Base-by-base conservation (phyloP, 352 stramenopile species). In the Phytophthora idaei region DNA sequence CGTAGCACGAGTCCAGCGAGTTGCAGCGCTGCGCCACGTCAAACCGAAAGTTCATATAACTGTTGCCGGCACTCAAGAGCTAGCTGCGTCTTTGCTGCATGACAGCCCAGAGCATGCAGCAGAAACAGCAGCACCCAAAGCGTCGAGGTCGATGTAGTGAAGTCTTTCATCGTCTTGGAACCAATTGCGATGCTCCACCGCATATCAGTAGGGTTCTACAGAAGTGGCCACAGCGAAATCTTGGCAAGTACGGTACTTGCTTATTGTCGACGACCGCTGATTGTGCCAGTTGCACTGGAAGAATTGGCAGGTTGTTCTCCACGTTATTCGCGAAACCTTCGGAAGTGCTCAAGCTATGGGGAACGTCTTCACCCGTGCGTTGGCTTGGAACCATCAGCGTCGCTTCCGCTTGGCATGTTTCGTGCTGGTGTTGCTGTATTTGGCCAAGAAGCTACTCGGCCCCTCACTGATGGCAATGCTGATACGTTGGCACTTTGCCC, bases 401-500 rank as follows among this genome's bases (percentile, higher is more conserved):
- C 59, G 59, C 11, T 8, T 57, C 6, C 48, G 55, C 5, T 49
- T 71, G 39, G 17, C 29, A 8, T 31, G 17, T 21, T 21, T 61
- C 32, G 49, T 9, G 11, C 25, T 70, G 4, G 28, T 69, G 14
- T 8, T 71, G 21, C 28, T 74, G 55, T 74, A 67, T 17, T 1
- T 71, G 44, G 53, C 31, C 44, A 70, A 67, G 47, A 74, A 74
- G 8, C 25, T 71, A 31, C 44, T 74, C 8, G 61, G 67, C 6
- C 61, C 67, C 7, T 49, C 55, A 8, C 21, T 74, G 15, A 32
- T 57, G 55, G 42, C 54, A 12, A 60, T 72, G 31, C 47, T 78
- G 49, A n/a, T 69, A 39, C 57, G 49, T 21, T 70, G 61, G 58
- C 78, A 85, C 36, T 76, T 65, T 17, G 51, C 32, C 17, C 55